These are phyloP conservation scores for Narthecium ossifragum DNA, from an alignment of 106 monocot genomes.

Conservation along the genomic window DNA sequence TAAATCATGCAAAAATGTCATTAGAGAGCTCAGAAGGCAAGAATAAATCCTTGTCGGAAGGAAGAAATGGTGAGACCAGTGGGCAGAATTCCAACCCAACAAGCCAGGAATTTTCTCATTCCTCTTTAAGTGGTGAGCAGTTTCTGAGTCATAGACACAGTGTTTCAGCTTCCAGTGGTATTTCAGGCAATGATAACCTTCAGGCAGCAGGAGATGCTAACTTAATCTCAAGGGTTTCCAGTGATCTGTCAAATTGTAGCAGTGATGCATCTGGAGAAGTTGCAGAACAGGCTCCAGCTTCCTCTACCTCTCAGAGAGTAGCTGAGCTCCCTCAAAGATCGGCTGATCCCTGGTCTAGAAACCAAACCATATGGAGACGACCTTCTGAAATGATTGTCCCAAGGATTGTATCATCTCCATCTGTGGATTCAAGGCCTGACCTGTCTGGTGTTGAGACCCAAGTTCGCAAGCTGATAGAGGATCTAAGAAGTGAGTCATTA, in stretches of 20 bases:
- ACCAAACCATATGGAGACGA: slow-evolving; percentile 39
- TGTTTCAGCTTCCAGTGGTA: slow-evolving; percentile 28
- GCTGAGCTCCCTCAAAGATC: slow-evolving; percentile 25
- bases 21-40: slow-evolving; percentile 19
- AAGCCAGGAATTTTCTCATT: slow-evolving; percentile 12
- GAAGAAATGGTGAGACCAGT: slow-evolving; percentile 15
- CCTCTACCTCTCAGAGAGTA: slow-evolving; percentile 28
- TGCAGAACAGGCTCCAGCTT: slow-evolving; percentile 14
- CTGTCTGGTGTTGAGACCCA: slow-evolving; percentile 47
- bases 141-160: slow-evolving; percentile 25
- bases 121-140: slow-evolving; percentile 17
- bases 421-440: slow-evolving; percentile 50
- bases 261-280: slow-evolving; percentile 47
- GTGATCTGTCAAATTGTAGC: slow-evolving; percentile 27
- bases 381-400: slow-evolving; percentile 51
- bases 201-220: slow-evolving; percentile 18
- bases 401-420: slow-evolving; percentile 46
- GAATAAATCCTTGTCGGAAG: slow-evolving; percentile 20
- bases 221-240: slow-evolving; percentile 17
- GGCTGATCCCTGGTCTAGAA: slow-evolving; percentile 40
- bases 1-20: slow-evolving; percentile 22
- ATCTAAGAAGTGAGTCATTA: slow-evolving; percentile 56
- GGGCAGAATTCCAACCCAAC: slow-evolving; percentile 20
- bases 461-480: slow-evolving; percentile 52
- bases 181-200: slow-evolving; percentile 19